phyloP scores from a whole-genome alignment of 2,329 filamentous ascomycete species.

The Fusarium sororula region DNA sequence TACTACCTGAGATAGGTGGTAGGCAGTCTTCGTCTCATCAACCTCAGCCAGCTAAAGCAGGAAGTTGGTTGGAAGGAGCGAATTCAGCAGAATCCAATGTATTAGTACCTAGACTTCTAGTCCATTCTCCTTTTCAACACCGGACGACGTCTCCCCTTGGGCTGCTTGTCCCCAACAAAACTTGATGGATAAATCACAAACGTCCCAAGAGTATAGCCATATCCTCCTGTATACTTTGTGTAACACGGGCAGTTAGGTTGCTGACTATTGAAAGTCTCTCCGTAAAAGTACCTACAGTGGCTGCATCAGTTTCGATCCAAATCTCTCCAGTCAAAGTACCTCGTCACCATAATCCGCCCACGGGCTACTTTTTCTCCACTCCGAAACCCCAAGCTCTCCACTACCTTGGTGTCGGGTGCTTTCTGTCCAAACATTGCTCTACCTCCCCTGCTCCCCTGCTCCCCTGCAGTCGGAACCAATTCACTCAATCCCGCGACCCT shows the following conservation, averaged over 20 bases:
- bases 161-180: neutral
- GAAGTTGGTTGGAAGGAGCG: neutral
- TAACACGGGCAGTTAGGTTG: neutral
- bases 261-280: constrained; percentile 18
- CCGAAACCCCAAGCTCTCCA: constrained; percentile 6
- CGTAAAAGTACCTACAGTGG: constrained; percentile 4
- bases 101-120: neutral
- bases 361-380: constrained; percentile 21
- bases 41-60: neutral
- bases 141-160: neutral
- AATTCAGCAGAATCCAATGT: neutral
- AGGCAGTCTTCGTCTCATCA: neutral
- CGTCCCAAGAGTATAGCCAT: neutral
- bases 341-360: constrained; percentile 4
- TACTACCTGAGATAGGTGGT: neutral
- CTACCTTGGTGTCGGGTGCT: constrained; percentile 28
- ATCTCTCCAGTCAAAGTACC: constrained; percentile 17
- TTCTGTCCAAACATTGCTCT: constrained; percentile 34
- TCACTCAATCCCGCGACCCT: constrained; percentile 41
- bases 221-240: neutral
- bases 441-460: constrained; percentile 37
- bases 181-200: neutral
- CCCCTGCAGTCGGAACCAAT: constrained; percentile 41
- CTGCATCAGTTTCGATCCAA: constrained; percentile 14
- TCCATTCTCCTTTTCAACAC: neutral